Evolutionary conservation across 2,329 filamentous ascomycete genomes (phyloP).

Genomic region (Daldinia sp.): DNA sequence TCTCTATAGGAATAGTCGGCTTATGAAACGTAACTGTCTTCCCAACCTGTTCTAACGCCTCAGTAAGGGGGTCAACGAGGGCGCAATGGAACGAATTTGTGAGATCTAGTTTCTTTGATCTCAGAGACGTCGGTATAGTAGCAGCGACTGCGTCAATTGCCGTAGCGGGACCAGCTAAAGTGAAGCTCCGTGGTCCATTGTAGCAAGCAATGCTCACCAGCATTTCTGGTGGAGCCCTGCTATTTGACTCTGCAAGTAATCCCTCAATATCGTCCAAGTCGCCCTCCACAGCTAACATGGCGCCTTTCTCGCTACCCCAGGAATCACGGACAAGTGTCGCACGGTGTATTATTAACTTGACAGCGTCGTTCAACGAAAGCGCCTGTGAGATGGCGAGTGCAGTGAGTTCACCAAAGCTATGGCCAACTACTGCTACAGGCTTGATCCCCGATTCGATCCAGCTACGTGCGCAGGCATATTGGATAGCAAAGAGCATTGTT

Average conservation of each 20-base stretch:
- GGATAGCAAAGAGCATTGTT: constrained; percentile 50
- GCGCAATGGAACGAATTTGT: constrained; percentile 45
- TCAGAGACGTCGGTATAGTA: constrained; percentile 25
- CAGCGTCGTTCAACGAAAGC: constrained; percentile 45
- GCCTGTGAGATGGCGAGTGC: constrained; percentile 49
- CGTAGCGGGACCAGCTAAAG: constrained; percentile 43
- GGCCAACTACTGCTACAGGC: constrained; percentile 47
- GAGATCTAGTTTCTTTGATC: constrained; percentile 38
- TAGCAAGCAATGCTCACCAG: constrained; percentile 46
- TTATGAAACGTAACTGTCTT: constrained; percentile 34
- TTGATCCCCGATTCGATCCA: constrained; percentile 51
- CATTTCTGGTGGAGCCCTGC: constrained; percentile 15
- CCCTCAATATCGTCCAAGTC: constrained; percentile 28
- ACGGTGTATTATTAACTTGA: constrained; percentile 45
- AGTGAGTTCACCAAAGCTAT: constrained; percentile 54
- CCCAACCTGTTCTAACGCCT: constrained; percentile 27
- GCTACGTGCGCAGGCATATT: constrained; percentile 48
- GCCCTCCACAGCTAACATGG: constrained; percentile 49
- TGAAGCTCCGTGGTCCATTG: constrained; percentile 45
- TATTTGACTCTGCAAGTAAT: constrained; percentile 27
- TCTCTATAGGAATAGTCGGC: constrained; percentile 40
- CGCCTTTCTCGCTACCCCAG: constrained; percentile 49
- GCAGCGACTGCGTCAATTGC: constrained; percentile 41
- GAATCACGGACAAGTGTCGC: constrained; percentile 44
- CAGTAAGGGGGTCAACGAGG: constrained; percentile 41